Percentiles rank a stretch among this genome's conserved stretches.
Evolutionary conservation across 306 rosid genomes (phyloP).

Genomic region (Dryas octopetala): DNA sequence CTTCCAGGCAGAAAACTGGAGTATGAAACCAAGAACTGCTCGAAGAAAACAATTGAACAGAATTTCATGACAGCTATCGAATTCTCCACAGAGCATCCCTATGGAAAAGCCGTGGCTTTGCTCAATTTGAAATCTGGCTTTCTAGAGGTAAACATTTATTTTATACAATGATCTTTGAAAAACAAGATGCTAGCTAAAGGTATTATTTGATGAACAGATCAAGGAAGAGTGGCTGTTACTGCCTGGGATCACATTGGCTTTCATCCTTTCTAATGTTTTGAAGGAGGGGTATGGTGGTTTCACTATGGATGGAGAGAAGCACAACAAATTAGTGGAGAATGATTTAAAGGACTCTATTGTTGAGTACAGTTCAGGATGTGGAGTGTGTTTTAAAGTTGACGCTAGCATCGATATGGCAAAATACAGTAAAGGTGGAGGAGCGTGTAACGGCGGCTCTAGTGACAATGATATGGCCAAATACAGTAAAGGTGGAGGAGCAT

Average conservation of each 20-base stretch:
- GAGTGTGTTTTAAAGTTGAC: too few species aligned
- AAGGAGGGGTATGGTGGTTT: constrained; percentile 5
- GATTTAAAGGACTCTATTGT: too few species aligned
- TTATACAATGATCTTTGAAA: background rate
- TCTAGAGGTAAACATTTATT: constrained; percentile 29
- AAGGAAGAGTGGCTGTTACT: constrained; percentile 46
- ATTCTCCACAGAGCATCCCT: constrained; percentile 33
- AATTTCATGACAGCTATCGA: constrained; percentile 39
- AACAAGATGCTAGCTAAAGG: background rate
- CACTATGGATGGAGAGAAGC: background rate
- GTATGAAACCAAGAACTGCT: constrained; percentile 22
- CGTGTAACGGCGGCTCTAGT: background rate
- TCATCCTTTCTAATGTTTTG: constrained; percentile 28
- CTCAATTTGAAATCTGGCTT: constrained; percentile 31
- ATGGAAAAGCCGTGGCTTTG: constrained; percentile 43
- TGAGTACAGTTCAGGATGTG: too few species aligned
- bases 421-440: background rate
- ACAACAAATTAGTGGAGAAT: background rate
- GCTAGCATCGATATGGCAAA: too few species aligned
- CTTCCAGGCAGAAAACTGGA: constrained; percentile 37
- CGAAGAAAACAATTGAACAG: constrained; percentile 16
- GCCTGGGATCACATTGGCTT: constrained; percentile 39
- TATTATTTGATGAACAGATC: constrained; percentile 32
- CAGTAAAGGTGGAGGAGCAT: background rate
- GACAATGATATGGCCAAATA: background rate